Conservation (phyloP, 2,329 filamentous ascomycete species). For the Saccharata proteae region DNA sequence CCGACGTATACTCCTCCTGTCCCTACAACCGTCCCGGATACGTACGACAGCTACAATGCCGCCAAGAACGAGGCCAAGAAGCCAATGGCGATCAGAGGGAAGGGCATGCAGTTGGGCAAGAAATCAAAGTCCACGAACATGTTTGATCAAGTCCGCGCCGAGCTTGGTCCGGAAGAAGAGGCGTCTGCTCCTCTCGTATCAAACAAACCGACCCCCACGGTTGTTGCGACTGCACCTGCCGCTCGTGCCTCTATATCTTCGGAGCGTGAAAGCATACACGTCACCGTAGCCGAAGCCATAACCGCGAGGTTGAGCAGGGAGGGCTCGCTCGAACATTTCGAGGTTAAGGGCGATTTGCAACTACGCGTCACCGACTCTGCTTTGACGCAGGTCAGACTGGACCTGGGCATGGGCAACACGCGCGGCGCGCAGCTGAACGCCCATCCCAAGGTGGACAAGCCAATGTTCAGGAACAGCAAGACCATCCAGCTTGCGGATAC, state of each 20-base stretch:
- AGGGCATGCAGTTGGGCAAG: conserved; percentile 98
- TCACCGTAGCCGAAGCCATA: conserved; percentile 83
- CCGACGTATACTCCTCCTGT: conserved; percentile 77
- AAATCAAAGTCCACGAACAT: conserved; percentile 97
- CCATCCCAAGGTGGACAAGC: conserved; percentile 91
- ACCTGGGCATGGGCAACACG: conserved; percentile 61
- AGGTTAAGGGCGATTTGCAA: conserved; percentile 84
- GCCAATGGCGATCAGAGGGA: conserved; percentile 63
- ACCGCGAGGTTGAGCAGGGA: conserved; percentile 80
- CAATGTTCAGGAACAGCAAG: conserved; percentile 70
- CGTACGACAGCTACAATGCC: conserved; percentile 88
- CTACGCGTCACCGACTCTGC: conserved; percentile 80
- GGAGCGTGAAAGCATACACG: conserved; percentile 75
- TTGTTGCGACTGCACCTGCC: conserved; percentile 38
- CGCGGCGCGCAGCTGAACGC: conserved; percentile 86
- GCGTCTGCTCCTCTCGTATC: conserved; percentile 58
- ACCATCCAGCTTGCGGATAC: conserved; percentile 82
- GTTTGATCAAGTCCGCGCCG: conserved; percentile 88
- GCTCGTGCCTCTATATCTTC: conserved; percentile 52
- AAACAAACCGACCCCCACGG: conserved; percentile 39
- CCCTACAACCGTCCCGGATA: conserved; percentile 61
- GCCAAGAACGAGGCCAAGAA: conserved; percentile 89
- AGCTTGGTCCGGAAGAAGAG: conserved; percentile 78
- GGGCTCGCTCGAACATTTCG: conserved; percentile 72
- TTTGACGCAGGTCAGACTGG: conserved; percentile 84